Base-by-base conservation (phyloP, 768 basidiomycete species). In the Lanmaoa pseudosensibilis region DNA sequence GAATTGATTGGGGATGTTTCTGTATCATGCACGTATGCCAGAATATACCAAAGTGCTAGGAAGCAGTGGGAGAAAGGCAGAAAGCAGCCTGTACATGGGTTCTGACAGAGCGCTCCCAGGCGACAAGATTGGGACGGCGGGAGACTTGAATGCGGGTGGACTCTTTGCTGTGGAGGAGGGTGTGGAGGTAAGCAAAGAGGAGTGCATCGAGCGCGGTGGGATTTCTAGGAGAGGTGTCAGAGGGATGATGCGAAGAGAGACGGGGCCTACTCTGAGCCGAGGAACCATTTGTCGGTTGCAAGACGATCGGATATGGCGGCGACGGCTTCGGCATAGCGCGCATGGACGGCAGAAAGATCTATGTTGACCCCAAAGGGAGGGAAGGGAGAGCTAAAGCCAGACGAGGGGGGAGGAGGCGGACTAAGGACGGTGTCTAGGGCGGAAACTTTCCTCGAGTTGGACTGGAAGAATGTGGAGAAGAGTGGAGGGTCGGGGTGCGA, bases 141-240 rank as follows among this genome's bases (percentile, higher is more conserved):
- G 83, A 80, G 30, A 92, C 84, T 65, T 89, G 86, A 37, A 83
- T 78, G 34, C 87, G 80, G 21, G 84, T 72, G 9, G 50, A 50
- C 19, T 65, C 74, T 39, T 46, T 66, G 23, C 78, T 74, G 46
- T 83, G 74, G 7, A 90, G 73, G 23, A 91, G 78, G 52, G 76
- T 78, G 69, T 92, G 85, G 13, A 94, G 75, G 64, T 94, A 94
- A 1, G 92, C 91, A 66, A 93, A 94, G 7, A 82, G 76, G 43
- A 92, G 82, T 3, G 92, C 91, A 66, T 94, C 92, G 15, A 94
- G 82, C 0, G 87, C 80, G 1, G 92, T 94, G 21, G 92, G 88
- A 25, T 77, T 76, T 47, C 91, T 94, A 55, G n/a, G 16, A 47
- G n/a, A 36, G 37, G 12, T 18, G 54, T 66, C 15, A 61, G 44